Conservation (phyloP, 345 rosid genomes). For the Iberis pinnata region DNA sequence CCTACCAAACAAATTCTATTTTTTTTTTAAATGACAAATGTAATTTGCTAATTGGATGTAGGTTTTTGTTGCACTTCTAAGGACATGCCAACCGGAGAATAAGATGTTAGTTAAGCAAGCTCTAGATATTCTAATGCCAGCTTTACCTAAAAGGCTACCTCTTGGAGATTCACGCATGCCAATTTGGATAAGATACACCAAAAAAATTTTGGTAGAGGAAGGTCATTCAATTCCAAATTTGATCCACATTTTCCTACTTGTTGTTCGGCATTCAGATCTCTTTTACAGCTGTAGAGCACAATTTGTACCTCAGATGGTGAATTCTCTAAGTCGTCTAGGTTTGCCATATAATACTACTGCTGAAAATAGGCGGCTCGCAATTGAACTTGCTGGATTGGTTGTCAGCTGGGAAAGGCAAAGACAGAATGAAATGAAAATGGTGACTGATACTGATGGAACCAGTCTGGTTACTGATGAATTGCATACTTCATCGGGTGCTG, state of each 20-base stretch:
- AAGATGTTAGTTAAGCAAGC: conserved; percentile 98
- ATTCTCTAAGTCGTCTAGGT: conserved; percentile 95
- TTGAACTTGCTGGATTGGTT: conserved; percentile 99
- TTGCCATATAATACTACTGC: conserved; percentile 88
- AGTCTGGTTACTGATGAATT: conserved; percentile 52
- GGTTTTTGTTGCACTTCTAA: conserved; percentile 98
- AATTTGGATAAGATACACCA: conserved; percentile 96
- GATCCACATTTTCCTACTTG: conserved; percentile 97
- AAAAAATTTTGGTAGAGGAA: conserved; percentile 96
- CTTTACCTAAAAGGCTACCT: conserved; percentile 91
- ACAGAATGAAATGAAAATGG: conserved; percentile 80
- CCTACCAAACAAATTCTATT: neutral
- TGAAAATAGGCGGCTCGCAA: conserved; percentile 94
- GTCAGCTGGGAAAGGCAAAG: conserved; percentile 98
- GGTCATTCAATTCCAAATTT: conserved; percentile 93
- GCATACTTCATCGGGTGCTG: conserved; percentile 46
- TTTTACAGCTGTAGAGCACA: conserved; percentile 98
- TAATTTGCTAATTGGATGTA: conserved; percentile 37
- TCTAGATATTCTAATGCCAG: conserved; percentile 96
- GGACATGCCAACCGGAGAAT: conserved; percentile 98
- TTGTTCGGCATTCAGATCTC: conserved; percentile 95
- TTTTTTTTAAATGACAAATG: conserved; percentile 1
- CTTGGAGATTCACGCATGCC: conserved; percentile 98
- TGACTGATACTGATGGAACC: conserved; percentile 57
- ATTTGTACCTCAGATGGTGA: conserved; percentile 99